Evolutionary conservation across 2,329 filamentous ascomycete species (phyloP), one percentile per base, ranked within the genome.

Genomic region (Venturia asperata): DNA sequence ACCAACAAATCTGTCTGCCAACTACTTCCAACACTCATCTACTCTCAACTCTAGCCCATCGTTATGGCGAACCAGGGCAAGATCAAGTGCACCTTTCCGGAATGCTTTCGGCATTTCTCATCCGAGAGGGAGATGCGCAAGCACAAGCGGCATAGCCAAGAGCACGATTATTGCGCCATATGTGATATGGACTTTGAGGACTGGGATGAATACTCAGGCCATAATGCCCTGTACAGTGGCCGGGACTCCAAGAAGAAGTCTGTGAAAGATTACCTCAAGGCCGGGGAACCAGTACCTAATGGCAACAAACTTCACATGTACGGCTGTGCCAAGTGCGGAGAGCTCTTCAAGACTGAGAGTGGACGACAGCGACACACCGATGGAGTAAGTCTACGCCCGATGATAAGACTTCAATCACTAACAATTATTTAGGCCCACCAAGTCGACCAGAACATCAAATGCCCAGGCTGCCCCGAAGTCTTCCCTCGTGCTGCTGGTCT

Each of bases 311-410:
- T 64, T 39, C 63, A 64, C 41, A 58, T 41, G 47, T 64, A 58
- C 52, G 37, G 78, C 62, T 87, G 85, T 70, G 80, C 82, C 15
- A 76, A 84, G 52, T 87, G 85, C 64, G 82, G 80, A 15, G 71
- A 78, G 10, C 83, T 86, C 52, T 86, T 85, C 73, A 79, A 80
- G 67, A 83, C 78, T 37, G 74, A 78, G 2, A 77, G 77, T 27
- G 84, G 83, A 1, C 75, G 82, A 13, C 78, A 81, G 64, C 70
- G 70, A 24, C 85, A 87, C 68, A 77, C 84, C n/a, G 74, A 77
- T 64, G 71, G 77, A 68, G 83, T 85, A 70, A 70, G 77, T 70
- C 34, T 42, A 17, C 24, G 60, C 34, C 64, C 19, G 37, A 63
- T 65, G 15, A 45, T 21, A 1, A 37, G n/a, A 49, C n/a, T 49